Percentiles rank a stretch among this genome's conserved stretches.
These are phyloP conservation scores for Tetracladium maxilliforme DNA, from an alignment of 2,329 filamentous ascomycete genomes.

Conservation along the genomic window DNA sequence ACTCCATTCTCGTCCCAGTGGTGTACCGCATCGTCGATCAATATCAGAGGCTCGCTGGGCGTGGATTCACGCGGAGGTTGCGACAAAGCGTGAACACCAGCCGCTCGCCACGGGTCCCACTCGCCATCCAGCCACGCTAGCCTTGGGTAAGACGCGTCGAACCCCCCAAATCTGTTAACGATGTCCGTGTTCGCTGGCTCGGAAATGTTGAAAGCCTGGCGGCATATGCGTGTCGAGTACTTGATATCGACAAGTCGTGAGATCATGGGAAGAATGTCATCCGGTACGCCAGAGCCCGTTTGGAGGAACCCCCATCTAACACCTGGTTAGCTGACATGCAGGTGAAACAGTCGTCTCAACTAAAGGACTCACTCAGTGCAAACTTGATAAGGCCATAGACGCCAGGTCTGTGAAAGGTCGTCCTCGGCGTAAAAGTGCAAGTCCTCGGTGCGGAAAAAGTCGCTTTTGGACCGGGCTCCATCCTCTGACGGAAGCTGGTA, in stretches of 20 bases:
- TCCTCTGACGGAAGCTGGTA: too few relatives aligned
- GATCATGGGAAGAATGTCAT: slow-evolving; percentile 49
- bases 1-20: slow-evolving; percentile 67
- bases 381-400: slow-evolving; percentile 36
- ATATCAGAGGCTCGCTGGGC: slow-evolving; percentile 50
- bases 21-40: slow-evolving; percentile 63
- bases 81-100: slow-evolving; percentile 57
- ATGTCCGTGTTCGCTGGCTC: slow-evolving; percentile 42
- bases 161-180: slow-evolving; percentile 68
- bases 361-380: slow-evolving; percentile 43
- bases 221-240: slow-evolving; percentile 48
- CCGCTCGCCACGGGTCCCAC: slow-evolving; percentile 66
- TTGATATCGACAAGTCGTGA: slow-evolving; percentile 55
- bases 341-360: slow-evolving; percentile 15
- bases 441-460: slow-evolving; percentile 35
- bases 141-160: slow-evolving; percentile 53
- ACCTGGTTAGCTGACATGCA: slow-evolving; percentile 9
- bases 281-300: slow-evolving; percentile 56
- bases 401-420: slow-evolving; percentile 24
- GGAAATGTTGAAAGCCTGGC: slow-evolving; percentile 54
- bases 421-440: slow-evolving; percentile 26
- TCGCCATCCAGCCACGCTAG: slow-evolving; percentile 68
- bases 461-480: slow-evolving; percentile 28
- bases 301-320: slow-evolving; percentile 64
- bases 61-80: slow-evolving; percentile 50